Conservation (phyloP, 1,284 basidiomycete genomes). For the Fomes fomentarius region DNA sequence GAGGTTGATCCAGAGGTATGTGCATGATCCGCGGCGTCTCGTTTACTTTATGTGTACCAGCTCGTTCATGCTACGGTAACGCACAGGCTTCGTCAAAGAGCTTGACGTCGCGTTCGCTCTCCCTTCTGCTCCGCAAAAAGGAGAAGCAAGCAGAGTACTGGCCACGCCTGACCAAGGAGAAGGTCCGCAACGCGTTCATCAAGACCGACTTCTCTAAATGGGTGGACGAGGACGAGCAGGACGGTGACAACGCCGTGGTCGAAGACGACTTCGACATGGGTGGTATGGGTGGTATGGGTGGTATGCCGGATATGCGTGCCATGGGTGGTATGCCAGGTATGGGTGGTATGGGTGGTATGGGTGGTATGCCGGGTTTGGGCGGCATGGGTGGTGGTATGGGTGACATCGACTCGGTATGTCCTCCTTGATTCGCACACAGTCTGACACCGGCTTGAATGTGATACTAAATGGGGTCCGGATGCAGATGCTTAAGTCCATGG, state of each 20-base stretch:
- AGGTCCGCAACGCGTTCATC: slow-evolving; percentile 76
- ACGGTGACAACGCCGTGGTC: slow-evolving; percentile 48
- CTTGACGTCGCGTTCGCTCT: slow-evolving; percentile 69
- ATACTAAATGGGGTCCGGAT: background rate
- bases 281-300: slow-evolving; percentile 49
- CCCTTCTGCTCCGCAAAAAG: slow-evolving; percentile 81
- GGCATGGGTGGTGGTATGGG: slow-evolving; percentile 52
- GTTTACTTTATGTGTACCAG: background rate
- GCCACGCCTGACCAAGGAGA: slow-evolving; percentile 89
- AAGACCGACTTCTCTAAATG: slow-evolving; percentile 94
- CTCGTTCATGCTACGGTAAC: background rate
- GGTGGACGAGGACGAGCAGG: slow-evolving; percentile 96
- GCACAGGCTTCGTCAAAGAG: slow-evolving; percentile 64
- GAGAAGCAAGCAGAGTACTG: slow-evolving; percentile 78
- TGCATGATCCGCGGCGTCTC: background rate
- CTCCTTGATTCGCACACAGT: no score
- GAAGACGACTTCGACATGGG: slow-evolving; percentile 49
- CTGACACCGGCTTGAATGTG: background rate
- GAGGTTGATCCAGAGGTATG: slow-evolving; percentile 77
- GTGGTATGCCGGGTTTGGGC: slow-evolving; percentile 47
- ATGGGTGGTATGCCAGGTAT: slow-evolving; percentile 47
- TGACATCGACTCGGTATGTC: slow-evolving; percentile 61
- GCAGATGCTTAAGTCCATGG: slow-evolving; percentile 73
- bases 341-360: slow-evolving; percentile 52
- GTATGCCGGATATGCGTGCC: slow-evolving; percentile 56